Base-by-base conservation (phyloP, 257 asterid genomes). In the Apocynum venetum region DNA sequence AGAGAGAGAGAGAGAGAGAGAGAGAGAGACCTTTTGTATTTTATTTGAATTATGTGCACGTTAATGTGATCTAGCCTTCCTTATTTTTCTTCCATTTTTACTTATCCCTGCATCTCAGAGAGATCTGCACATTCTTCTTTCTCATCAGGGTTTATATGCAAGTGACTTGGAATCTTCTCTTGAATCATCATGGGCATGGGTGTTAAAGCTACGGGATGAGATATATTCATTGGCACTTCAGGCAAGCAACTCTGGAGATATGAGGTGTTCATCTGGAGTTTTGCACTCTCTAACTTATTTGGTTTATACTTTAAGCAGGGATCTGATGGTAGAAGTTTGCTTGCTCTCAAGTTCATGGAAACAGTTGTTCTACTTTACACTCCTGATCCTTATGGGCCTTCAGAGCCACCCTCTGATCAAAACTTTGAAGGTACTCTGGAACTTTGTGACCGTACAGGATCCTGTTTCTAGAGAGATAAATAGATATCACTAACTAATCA, bases 291-390 rank as follows among this genome's bases (percentile, higher is more conserved):
- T 91, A 70, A 87, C 84, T 79, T 48, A n/a, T 69, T 74, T 52
- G 17, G 71, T 80, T 67, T 77, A 74, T 52, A 78, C 52, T 71
- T 66, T 78, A 80, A 96, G 98, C 89, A 80, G 86, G 97, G 91
- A 84, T 86, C 85, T 85, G 98, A 96, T 78, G 98, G 99, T 66
- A 91, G 93, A 86, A 90, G 96, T 84, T 84, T 93, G 82, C 92
- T 96, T 31, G 99, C 98, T 1, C 85, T 96, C 85, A 93, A 96
- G 88, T 96, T 96, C 84, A 94, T 96, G 74, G 97, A 91, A 84
- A 84, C 94, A 36, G 89, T 90, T 71, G 89, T 96, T 82, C 85
- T 96, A 63, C 98, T 93, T 82, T 96, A 91, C 82, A 91, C 99
- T 19, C 93, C 97, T 71, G 95, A 95, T 86, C 99, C 99, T 65